Evolutionary conservation across 805 yeast genomes (phyloP), one percentile per base, ranked within the genome.

Genomic region (Yamadazyma paraphyllophila): DNA sequence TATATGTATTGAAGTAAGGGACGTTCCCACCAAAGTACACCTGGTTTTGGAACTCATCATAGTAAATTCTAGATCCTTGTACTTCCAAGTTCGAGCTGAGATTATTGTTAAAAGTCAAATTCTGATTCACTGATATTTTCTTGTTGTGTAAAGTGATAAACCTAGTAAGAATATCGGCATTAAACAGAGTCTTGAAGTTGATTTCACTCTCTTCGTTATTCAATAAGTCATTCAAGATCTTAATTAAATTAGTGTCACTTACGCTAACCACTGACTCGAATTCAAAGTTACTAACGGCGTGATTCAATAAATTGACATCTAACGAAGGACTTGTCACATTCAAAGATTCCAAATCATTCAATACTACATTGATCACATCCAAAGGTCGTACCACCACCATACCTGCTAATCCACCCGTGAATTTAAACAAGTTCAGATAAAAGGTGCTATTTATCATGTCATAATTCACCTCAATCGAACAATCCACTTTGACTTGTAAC

Each of bases 401-500:
- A 1, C 72, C 69, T 11, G 63, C 27, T 2, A 60, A 7, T 1
- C 55, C 36, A 2, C 65, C 61, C 0, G 57, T 58, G 2, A 55
- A 25, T 37, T 56, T 58, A 25, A 64, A 44, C 1, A 59, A 32
- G 20, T 48, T 41, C 16, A 59, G 53, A 41, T 61, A 61, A 2
- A 66, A 7, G 2, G 39, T 15, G 40, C 55, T 62, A 27, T 51
- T 17, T 6, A 68, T 52, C 7, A 55, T 45, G 39, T 56, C 60
- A 48, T 69, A 70, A 49, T 67, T 47, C 12, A 68, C 52, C 5
- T 48, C 36, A 2, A 68, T 43, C 0, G 58, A 41, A 2, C 66
- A 67, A 4, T 51, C 47, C 13, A 68, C 60, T 41, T 60, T 65
- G 15, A 65, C 52, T 16, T 59, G 53, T 5, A 66, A 37, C 2